Base-by-base conservation (phyloP, 495 filamentous ascomycete species). In the Aeminium ludgeri region DNA sequence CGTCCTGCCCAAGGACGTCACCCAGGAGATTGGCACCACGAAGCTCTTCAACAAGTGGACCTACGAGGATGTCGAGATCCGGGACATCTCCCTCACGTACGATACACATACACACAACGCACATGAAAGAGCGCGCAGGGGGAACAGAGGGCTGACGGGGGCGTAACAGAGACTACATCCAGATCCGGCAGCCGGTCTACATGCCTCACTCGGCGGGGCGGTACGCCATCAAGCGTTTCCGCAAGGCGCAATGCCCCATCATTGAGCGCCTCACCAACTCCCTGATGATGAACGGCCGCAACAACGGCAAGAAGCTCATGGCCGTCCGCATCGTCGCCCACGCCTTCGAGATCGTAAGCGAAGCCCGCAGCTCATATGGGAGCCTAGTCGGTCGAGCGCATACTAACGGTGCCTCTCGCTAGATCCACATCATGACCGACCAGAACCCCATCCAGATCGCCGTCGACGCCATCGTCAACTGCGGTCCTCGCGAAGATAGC, bases 221-320 rank as follows among this genome's bases (percentile, higher is more conserved):
- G 59, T 96, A 95, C 72, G 89, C 89, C 62, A 77, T 80, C 66
- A 99, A 99, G 82, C 80, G 89, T 56, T 99, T 99, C 84, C 80
- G 89, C 70, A 99, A 99, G 77, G 86, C 91, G 61, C 86, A 96
- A 77, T 96, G 89, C 80, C 89, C 89, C 54, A 96, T 99, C 75
- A 93, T 99, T 57, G 89, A 99, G 81, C 87, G 89, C 63, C 79
- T 99, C 46, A 96, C 91, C 70, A 99, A 99, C 77, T 96, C 89
- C 19, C 77, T 99, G 55, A 99, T 99, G 89, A 96, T 96, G 91
- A 93, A 99, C 76, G 89, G 89, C 62, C 91, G 89, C 68, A 99
- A 99, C 79, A 96, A 92, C 82, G 89, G 89, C 68, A 99, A 99
- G 80, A 99, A 99, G 83, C 79, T 96, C 51, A 92, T 91, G 84